Evolutionary conservation across 2,329 filamentous ascomycete genomes (phyloP).

Genomic region (Lachnellula occidentalis): DNA sequence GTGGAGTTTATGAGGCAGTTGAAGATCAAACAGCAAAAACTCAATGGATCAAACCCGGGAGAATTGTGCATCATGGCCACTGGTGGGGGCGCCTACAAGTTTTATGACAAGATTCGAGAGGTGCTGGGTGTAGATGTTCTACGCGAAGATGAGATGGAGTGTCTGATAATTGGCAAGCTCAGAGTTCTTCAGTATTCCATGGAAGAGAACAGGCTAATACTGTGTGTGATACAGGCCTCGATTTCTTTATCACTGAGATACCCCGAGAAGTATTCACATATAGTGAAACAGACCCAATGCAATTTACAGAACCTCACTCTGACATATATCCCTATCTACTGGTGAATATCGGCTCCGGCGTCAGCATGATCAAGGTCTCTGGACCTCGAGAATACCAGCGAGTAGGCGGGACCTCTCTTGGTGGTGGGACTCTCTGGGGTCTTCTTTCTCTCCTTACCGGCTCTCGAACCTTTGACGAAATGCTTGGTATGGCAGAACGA

Average conservation of each 20-base stretch:
- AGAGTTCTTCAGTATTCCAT: neutral
- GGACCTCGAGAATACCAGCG: constrained; percentile 81
- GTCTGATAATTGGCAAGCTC: constrained; percentile 76
- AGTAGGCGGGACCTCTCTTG: constrained; percentile 90
- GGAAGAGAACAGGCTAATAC: constrained; percentile 1
- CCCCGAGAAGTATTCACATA: constrained; percentile 97
- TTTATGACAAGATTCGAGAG: constrained; percentile 84
- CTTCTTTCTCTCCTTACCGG: constrained; percentile 86
- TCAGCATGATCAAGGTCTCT: constrained; percentile 95
- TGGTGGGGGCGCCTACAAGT: constrained; percentile 93
- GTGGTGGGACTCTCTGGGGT: constrained; percentile 97
- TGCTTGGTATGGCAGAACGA: constrained; percentile 84
- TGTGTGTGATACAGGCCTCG: constrained; percentile 56
- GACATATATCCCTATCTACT: constrained; percentile 95
- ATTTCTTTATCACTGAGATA: constrained; percentile 99
- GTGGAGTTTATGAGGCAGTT: constrained; percentile 86
- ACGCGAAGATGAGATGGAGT: constrained; percentile 97
- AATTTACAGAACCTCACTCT: constrained; percentile 70
- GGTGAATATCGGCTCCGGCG: constrained; percentile 96
- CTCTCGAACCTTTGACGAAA: constrained; percentile 94
- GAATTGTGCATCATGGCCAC: constrained; percentile 93
- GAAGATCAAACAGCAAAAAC: constrained; percentile 71
- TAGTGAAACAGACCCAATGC: constrained; percentile 83
- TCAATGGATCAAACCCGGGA: constrained; percentile 65
- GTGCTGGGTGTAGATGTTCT: constrained; percentile 81